Percentiles rank a stretch among this genome's conserved stretches.
Conservation (phyloP, 1,284 basidiomycete genomes). For the Sphagnurus paluster region DNA sequence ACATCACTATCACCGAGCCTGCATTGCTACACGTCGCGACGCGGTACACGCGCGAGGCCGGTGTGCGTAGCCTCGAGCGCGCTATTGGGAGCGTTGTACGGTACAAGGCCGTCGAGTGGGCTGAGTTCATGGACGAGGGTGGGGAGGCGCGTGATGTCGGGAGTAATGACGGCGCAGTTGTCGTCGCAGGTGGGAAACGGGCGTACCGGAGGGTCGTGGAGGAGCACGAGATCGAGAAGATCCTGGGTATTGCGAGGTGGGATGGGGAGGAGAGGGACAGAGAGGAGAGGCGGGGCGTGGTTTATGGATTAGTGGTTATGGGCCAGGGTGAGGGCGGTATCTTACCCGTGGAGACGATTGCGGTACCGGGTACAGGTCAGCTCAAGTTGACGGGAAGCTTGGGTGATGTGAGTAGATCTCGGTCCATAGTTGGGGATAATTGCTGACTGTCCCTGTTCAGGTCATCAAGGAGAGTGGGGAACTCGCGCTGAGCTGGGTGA, state of each 20-base stretch:
- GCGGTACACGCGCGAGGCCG: conserved; percentile 85
- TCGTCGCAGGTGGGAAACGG: conserved; percentile 20
- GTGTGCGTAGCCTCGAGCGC: conserved; percentile 89
- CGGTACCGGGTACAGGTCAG: conserved; percentile 69
- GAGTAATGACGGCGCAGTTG: conserved; percentile 17
- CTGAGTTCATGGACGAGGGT: conserved; percentile 61
- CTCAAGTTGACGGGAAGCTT: conserved; percentile 82
- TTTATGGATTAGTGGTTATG: conserved; percentile 87
- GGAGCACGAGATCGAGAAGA: conserved; percentile 76
- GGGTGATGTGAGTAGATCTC: conserved; percentile 54
- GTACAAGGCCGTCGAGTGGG: conserved; percentile 88
- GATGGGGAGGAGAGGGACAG: conserved; percentile 79
- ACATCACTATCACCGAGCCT: conserved; percentile 63
- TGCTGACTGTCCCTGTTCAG: conserved; percentile 24
- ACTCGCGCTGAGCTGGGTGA: conserved; percentile 85
- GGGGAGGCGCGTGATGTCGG: conserved; percentile 19
- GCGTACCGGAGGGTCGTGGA: conserved; percentile 68
- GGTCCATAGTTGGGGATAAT: no score
- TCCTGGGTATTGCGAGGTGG: conserved; percentile 82
- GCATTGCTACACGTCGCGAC: conserved; percentile 74
- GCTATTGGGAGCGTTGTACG: conserved; percentile 85
- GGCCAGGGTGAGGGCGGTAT: conserved; percentile 88
- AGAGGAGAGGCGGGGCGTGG: conserved; percentile 69
- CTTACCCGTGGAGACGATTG: conserved; percentile 78
- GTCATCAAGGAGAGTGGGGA: conserved; percentile 90